Base-by-base conservation (phyloP, 306 rosid genomes). In the Arachis stenosperma region DNA sequence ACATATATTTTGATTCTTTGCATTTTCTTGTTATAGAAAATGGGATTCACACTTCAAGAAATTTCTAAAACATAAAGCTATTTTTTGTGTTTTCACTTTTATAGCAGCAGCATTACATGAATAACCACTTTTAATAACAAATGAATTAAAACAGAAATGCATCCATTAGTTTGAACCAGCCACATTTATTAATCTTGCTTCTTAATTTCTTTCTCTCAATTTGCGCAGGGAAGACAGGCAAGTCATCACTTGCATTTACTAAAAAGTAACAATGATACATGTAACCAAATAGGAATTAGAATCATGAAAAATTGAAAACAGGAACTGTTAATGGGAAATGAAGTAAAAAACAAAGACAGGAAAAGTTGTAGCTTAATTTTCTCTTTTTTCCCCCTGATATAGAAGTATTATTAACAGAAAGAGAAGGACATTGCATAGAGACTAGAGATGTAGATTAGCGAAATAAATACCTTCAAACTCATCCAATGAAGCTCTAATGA, bases 401-500 rank as follows among this genome's bases (percentile, higher is more conserved):
- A 33, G 4, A 33, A 33, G 37, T 33, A 33, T 33, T 33, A 33
- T 33, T 33, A 9, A 33, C 9, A 12, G 13, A 11, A 12, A 59
- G 17, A 9, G 8, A 6, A 58, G 9, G 33, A 54, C 50, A 43
- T 22, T 59, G 15, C 43, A 41, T 55, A 22, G 3, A 22, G 51
- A 13, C 42, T 15, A 75, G 27, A 42, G 64, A 47, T 46, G 39
- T 63, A 67, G 27, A 60, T 73, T 66, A 69, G 30, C 11, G 44
- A 15, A 70, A 47, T n/a, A 65, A 83, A 74, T 70, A 93, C 96
- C 98, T 94, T 94, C 94, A 50, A 55, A 74, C 71, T 86, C 83
- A 65, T 85, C 80, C 48, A 89, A 15, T 17, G 84, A 81, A 55
- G 88, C 85, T 74, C 84, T 85, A 58, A 91, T 82, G 84, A 89